Evolutionary conservation across 768 basidiomycete genomes (phyloP).

Genomic region (Suillus cothurnatus): DNA sequence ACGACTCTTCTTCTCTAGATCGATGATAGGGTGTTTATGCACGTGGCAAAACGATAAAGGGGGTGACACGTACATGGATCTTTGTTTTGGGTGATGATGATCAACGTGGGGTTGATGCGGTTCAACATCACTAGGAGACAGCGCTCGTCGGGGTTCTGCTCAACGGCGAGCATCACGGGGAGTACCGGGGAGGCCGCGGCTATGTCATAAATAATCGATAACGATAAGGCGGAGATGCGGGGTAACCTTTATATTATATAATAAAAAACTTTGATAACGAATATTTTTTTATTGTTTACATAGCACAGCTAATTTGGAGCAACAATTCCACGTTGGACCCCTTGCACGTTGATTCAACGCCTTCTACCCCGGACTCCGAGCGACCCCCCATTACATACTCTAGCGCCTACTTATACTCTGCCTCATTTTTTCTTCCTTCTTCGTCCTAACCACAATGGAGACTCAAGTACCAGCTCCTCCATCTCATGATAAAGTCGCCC

Average conservation of each 20-base stretch:
- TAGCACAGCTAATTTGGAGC: too few relatives aligned
- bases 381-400: conserved; percentile 7
- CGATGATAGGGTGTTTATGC: background rate
- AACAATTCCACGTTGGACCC: background rate
- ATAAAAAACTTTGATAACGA: background rate
- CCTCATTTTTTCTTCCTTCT: conserved; percentile 14
- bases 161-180: too few relatives aligned
- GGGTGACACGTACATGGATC: too few relatives aligned
- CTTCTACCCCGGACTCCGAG: conserved; percentile 4
- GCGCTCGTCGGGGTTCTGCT: too few relatives aligned
- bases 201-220: background rate
- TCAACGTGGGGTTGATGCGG: too few relatives aligned
- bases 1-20: background rate
- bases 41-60: background rate
- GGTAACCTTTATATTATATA: background rate
- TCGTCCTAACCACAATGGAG: conserved; percentile 27
- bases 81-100: too few relatives aligned
- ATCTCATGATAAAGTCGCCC: conserved; percentile 41
- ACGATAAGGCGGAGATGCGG: too few relatives aligned
- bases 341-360: background rate
- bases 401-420: conserved; percentile 13
- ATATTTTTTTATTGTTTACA: background rate
- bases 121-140: too few relatives aligned
- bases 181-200: too few relatives aligned
- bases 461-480: conserved; percentile 10